A percentile compares a stretch with the other conserved stretches of the same genome.
Evolutionary conservation across 345 rosid genomes (phyloP).

Genomic region (Populus simonii): DNA sequence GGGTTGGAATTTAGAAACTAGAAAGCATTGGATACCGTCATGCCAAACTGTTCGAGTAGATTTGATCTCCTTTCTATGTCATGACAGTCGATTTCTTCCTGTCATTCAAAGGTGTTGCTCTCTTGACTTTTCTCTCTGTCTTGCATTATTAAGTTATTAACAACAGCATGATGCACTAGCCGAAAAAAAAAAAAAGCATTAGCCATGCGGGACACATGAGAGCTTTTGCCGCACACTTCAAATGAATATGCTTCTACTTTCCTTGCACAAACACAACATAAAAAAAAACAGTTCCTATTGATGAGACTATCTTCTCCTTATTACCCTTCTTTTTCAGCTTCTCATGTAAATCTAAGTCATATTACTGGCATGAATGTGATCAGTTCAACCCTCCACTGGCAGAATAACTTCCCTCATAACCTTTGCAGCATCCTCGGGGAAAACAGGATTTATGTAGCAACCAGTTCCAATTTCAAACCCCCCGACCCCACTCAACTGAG

Average conservation of each 20-base stretch:
- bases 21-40: neutral
- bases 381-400: slow-evolving; percentile 7
- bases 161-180: neutral
- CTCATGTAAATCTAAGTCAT: neutral
- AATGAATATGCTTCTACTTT: slow-evolving; percentile 8
- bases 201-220: slow-evolving; percentile 4
- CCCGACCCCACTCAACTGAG: slow-evolving; percentile 62
- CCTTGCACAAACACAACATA: neutral
- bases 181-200: neutral
- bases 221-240: slow-evolving; percentile 1
- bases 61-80: neutral
- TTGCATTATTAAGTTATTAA: slow-evolving; percentile 11
- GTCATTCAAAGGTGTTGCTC: neutral
- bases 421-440: slow-evolving; percentile 80
- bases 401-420: slow-evolving; percentile 58
- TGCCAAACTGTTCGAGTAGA: neutral
- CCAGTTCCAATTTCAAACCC: slow-evolving; percentile 84
- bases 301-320: neutral
- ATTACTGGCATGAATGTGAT: neutral
- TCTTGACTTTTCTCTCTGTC: slow-evolving; percentile 2
- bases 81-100: neutral
- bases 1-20: neutral
- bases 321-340: neutral
- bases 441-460: slow-evolving; percentile 86
- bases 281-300: neutral